Evolutionary conservation across 192 early-diverging fungal genomes (phyloP).

Genomic region (Coemansia sp.): DNA sequence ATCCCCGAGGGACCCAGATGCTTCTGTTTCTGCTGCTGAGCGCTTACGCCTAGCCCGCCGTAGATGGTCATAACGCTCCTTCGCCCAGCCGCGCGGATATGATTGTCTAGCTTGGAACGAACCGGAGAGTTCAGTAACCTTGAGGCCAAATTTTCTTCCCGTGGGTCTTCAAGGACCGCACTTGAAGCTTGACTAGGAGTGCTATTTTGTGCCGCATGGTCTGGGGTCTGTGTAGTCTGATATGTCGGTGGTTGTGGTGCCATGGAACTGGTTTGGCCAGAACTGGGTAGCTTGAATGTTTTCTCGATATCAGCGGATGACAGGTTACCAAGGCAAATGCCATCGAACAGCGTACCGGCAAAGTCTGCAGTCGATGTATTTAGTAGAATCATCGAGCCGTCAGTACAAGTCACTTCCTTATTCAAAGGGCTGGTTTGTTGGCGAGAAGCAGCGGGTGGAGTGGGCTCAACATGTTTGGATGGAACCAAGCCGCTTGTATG

Average conservation of each 20-base stretch:
- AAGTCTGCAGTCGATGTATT: conserved; percentile 37
- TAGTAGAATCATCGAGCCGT: conserved; percentile 7
- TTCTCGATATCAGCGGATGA: not conserved
- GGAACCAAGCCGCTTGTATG: not conserved
- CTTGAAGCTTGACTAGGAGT: not conserved
- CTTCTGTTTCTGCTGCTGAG: not conserved
- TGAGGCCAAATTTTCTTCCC: not conserved
- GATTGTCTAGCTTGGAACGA: conserved; percentile 23
- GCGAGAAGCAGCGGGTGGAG: not conserved
- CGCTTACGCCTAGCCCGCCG: not conserved
- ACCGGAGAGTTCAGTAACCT: conserved; percentile 31
- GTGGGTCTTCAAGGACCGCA: not conserved
- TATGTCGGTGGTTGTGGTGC: not conserved
- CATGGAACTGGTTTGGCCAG: not conserved
- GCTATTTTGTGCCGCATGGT: not conserved
- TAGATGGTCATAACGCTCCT: conserved; percentile 3
- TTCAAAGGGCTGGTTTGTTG: not conserved
- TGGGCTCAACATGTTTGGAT: not conserved
- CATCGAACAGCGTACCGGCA: conserved; percentile 27
- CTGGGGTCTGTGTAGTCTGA: not conserved
- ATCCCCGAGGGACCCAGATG: conserved; percentile 9
- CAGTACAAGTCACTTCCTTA: not conserved
- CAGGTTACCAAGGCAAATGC: conserved; percentile 14
- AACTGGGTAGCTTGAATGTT: not conserved
- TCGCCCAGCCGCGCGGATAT: not conserved